These are phyloP conservation scores for Hyaloperonospora arabidopsidis DNA, from an alignment of 352 stramenopile genomes.

Conservation along the genomic window DNA sequence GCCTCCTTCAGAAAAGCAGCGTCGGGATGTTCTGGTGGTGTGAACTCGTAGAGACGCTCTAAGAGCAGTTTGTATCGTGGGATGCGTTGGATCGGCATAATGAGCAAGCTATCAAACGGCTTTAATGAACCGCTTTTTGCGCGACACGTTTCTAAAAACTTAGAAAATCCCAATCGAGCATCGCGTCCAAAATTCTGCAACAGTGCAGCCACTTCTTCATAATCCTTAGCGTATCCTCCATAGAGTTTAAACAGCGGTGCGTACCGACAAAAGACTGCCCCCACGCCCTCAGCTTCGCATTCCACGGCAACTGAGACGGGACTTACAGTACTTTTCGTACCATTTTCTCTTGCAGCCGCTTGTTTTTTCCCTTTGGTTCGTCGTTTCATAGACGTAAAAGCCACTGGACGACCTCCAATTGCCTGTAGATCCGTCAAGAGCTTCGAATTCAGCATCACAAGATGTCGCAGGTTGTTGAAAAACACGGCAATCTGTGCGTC, in stretches of 20 bases:
- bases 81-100: conserved; percentile 90
- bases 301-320: conserved; percentile 28
- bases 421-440: conserved; percentile 58
- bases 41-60: conserved; percentile 70
- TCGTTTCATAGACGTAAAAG: conserved; percentile 7
- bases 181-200: conserved; percentile 51
- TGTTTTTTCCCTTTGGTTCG: not conserved
- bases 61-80: conserved; percentile 87
- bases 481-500: conserved; percentile 83
- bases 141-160: conserved; percentile 54
- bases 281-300: conserved; percentile 37
- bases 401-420: conserved; percentile 40
- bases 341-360: conserved; percentile 7
- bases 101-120: conserved; percentile 81
- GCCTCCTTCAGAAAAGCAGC: conserved; percentile 51
- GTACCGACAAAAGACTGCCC: conserved; percentile 75
- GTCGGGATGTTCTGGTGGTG: conserved; percentile 47
- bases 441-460: conserved; percentile 84
- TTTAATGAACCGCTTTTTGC: conserved; percentile 44
- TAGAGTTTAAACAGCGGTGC: conserved; percentile 80
- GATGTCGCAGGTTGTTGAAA: conserved; percentile 75
- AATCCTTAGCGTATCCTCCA: conserved; percentile 76
- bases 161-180: conserved; percentile 38
- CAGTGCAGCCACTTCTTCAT: conserved; percentile 60
- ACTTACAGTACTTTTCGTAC: conserved; percentile 26